Evolutionary conservation across 768 basidiomycete species (phyloP), one percentile per base, ranked within the genome.

Genomic region (Botryobasidium botryosum): DNA sequence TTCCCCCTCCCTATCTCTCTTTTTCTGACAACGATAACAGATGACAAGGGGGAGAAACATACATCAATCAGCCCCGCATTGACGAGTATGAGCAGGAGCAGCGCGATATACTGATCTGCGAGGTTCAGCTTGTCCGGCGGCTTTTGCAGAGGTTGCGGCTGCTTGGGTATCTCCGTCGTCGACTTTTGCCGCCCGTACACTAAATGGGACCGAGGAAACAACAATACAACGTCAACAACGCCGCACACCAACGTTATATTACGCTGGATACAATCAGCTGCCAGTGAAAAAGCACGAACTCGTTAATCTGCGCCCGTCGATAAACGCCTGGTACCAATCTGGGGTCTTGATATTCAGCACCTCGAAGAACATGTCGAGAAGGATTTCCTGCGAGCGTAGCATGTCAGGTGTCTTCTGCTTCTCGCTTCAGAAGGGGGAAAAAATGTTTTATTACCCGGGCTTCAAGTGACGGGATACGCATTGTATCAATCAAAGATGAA

Each of bases 321-420:
- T 79, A 55, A 92, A 96, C 0, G 85, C 81, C 54, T 86, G 74
- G 57, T 86, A 85, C 88, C 91, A 96, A 36, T 81, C 80, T 1
- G 88, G 84, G 0, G 82, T 72, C 58, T 85, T 85, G 61, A 97
- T 91, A 45, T 88, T 85, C 17, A 99, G 64, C 15, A 91, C 68
- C 49, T 86, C 83, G 54, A 96, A 96, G 54, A 97, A 82, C 74
- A 94, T 80, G 53, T 97, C 87, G 43, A 97, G 65, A 28, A 96
- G 68, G 25, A 88, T 74, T 65, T 96, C 92, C 91, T 94, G 53
- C 15, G 56, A 36, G 20, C 28, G 24, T 17, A 36, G 15, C n/a
- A n/a, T n/a, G n/a, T n/a, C n/a, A n/a, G n/a, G n/a, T n/a, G n/a
- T n/a, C n/a, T n/a, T n/a, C n/a, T n/a, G n/a, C n/a, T n/a, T n/a